Evolutionary conservation across 169 alveolate genomes (phyloP), one percentile per base, ranked within the genome.

Genomic region (Eimeria acervulina): DNA sequence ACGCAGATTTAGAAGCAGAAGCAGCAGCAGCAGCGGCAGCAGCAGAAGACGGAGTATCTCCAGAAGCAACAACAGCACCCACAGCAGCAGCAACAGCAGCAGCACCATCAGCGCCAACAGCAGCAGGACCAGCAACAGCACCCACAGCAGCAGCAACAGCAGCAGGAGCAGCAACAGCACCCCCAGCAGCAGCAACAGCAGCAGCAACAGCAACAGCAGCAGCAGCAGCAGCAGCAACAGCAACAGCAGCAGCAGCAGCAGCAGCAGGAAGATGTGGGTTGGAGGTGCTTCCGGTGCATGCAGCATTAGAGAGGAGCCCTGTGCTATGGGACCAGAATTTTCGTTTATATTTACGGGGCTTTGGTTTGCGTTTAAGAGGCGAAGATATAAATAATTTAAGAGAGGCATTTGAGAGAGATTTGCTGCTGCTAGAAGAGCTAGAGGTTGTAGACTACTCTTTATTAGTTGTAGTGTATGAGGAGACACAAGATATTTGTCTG

Each of bases 321-420:
- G 97, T 95, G 17, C 55, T 95, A 55, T 95, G 97, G 97, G 97
- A 95, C 52, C 97, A 95, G 85, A 95, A 95, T 63, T 95, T 95
- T n/a, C 93, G 97, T 23, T 95, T 89, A 55, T 95, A 55, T n/a
- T 36, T 89, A 10, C 44, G 95, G 7, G 97, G 97, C 33, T 90
- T 76, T 38, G 94, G 95, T 1, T 68, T 95, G 83, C n/a, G 85
- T 26, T 51, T 95, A 44, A 28, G 21, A 31, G 36, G 61, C 42
- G 13, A 33, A 5, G 96, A 84, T 52, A 36, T 72, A 36, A 26
- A 23, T 28, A 28, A 51, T 63, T 42, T 83, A 15, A 21, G 72
- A 66, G 78, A 28, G 28, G 81, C 92, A 17, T 84, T 94, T 7
- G 61, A 61, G 76, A 31, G 61, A 26, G 97, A 95, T 72, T 59